Conservation (phyloP, 2,329 filamentous ascomycete species). For the Apiospora rasikravindrae region DNA sequence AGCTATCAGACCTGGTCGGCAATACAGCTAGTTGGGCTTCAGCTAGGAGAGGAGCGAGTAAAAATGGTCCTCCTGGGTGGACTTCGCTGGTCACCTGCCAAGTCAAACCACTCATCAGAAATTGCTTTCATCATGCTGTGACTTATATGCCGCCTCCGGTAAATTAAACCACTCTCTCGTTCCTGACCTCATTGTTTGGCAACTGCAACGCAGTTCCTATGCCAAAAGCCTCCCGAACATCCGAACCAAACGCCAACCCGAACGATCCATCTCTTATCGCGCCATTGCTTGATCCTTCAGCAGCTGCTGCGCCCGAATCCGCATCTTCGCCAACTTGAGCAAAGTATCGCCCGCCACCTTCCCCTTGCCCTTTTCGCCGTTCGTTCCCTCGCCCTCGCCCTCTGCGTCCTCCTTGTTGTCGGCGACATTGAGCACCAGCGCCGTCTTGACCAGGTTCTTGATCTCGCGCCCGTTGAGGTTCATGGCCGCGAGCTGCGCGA, state of each 20-base stretch:
- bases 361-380: not conserved
- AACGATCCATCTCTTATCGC: not conserved
- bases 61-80: no score
- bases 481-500: not conserved
- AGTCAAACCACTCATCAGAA: no score
- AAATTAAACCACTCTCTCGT: not conserved
- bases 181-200: not conserved
- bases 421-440: not conserved
- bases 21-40: no score
- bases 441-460: slow-evolving; percentile 15
- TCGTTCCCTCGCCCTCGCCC: no score
- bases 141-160: no score
- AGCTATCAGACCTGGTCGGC: not conserved
- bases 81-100: no score
- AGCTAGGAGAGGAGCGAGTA: no score
- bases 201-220: not conserved
- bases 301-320: not conserved
- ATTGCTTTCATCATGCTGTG: no score
- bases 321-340: not conserved
- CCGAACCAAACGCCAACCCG: not conserved
- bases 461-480: slow-evolving; percentile 3
- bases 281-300: not conserved
- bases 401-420: not conserved
- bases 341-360: not conserved
- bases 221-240: not conserved